phyloP scores from a whole-genome alignment of 306 rosid genomes.

The Argentina anserina region DNA sequence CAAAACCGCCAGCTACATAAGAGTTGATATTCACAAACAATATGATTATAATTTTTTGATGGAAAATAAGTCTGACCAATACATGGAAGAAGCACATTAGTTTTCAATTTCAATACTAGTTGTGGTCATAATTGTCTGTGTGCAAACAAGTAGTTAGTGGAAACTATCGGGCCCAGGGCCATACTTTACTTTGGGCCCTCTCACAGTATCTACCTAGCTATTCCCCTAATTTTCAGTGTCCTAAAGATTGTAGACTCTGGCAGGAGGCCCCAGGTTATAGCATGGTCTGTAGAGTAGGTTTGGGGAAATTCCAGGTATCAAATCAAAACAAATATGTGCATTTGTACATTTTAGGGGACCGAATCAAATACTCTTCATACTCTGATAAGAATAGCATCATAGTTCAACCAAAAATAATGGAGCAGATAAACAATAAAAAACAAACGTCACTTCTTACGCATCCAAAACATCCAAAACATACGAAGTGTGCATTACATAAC shows the following conservation, averaged over 20 bases:
- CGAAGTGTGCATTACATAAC: constrained; percentile 86
- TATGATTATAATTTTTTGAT: background rate
- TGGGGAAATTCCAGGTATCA: background rate
- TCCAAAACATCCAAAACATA: no score
- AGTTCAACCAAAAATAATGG: no score
- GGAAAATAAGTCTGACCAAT: background rate
- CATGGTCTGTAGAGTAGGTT: background rate
- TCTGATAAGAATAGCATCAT: background rate
- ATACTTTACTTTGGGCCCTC: background rate
- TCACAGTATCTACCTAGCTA: background rate
- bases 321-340: background rate
- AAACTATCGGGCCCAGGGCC: background rate
- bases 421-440: no score
- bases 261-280: background rate
- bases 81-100: background rate
- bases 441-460: background rate
- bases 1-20: background rate
- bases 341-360: background rate
- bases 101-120: background rate
- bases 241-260: background rate
- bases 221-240: background rate
- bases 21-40: background rate
- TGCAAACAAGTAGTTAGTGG: background rate
- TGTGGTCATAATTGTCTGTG: background rate
- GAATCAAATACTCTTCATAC: background rate